Base-by-base conservation (phyloP, 2,329 filamentous ascomycete species). In the Botryotinia narcissicola region DNA sequence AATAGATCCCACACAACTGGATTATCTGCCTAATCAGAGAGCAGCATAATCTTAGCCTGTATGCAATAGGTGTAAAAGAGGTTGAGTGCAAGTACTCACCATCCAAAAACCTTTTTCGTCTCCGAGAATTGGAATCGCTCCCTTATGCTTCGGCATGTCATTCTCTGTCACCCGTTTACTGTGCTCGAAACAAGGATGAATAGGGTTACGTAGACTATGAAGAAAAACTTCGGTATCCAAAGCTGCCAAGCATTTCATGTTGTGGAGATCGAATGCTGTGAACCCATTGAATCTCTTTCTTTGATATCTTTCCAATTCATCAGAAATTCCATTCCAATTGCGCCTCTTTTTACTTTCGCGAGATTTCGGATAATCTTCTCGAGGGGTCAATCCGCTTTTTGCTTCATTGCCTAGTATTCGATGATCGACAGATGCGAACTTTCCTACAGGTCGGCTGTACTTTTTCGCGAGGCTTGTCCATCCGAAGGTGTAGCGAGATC, bases 71-170 rank as follows among this genome's bases (percentile, higher is more conserved):
- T 37, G 9, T 10, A 9, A 10, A 37, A 37, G n/a, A n/a, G 1
- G 2, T 18, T 10, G 12, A 3, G 14, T n/a, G 44, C 9, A 68
- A 16, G 22, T 48, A 75, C 74, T 73, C 35, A 75, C 74, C 25
- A 74, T 25, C 74, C 74, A 75, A 64, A 73, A 75, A 32, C 73
- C 74, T 25, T 46, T 40, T 35, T 44, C n/a, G 6, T 44, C 48
- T 16, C 73, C 73, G 29, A 73, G 62, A 16, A 75, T 73, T 10
- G 71, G 71, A 16, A 74, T 62, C 1, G 73, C 66, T n/a, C 70
- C 73, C 35, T 37, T 68, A 32, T 74, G 61, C 22, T 22, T 59
- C 44, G 66, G 66, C 59, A 75, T 74, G 42, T 70, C 48, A n/a
- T 32, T 35, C 9, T 44, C 62, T 29, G n/a, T 60, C 25, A 74